phyloP scores from a whole-genome alignment of 306 rosid genomes.

The Inga laurina region DNA sequence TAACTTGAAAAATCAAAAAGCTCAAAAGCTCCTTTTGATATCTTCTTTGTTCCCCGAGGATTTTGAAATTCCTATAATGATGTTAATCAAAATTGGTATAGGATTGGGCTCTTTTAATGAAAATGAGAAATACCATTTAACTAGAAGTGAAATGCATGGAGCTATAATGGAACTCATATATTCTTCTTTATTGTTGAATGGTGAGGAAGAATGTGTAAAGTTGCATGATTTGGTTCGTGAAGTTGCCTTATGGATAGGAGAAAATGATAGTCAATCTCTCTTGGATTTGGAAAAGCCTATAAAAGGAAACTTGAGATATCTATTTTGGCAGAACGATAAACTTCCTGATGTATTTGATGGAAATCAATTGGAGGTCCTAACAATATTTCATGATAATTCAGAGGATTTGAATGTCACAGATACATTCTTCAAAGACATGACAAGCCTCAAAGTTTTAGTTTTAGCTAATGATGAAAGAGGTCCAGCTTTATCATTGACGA shows the following conservation, averaged over 20 bases:
- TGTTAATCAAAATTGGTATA: background rate
- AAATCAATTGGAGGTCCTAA: conserved; percentile 11
- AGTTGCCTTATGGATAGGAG: conserved; percentile 1
- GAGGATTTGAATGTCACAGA: background rate
- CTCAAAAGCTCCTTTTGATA: background rate
- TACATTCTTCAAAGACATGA: conserved; percentile 5
- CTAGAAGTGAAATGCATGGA: background rate
- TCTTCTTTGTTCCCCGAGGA: conserved; percentile 33
- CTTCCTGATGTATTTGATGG: background rate
- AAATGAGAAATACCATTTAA: background rate
- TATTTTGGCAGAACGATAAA: background rate
- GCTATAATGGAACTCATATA: background rate
- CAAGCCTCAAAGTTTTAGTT: conserved; percentile 5
- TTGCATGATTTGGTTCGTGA: conserved; percentile 33
- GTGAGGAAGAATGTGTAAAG: background rate
- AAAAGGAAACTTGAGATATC: background rate
- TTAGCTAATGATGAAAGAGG: background rate
- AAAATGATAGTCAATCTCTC: background rate
- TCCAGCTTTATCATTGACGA: background rate
- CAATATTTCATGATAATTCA: background rate
- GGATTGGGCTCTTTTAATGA: conserved; percentile 2
- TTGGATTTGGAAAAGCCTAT: background rate
- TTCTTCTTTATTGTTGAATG: conserved; percentile 22
- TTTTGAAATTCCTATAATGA: background rate
- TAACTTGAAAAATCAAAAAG: background rate